Conservation (phyloP, 768 basidiomycete genomes). For the Russula emetica region DNA sequence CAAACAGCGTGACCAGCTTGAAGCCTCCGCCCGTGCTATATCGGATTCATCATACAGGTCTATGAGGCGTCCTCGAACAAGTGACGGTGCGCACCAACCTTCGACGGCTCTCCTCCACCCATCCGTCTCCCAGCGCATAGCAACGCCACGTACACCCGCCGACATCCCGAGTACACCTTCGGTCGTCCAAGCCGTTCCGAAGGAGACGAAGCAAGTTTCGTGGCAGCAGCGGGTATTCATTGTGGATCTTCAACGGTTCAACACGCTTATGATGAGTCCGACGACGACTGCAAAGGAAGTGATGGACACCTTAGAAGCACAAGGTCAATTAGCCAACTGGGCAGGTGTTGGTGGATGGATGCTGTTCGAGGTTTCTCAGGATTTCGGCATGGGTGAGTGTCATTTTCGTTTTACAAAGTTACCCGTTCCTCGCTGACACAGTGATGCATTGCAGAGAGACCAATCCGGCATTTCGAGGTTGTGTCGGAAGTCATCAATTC, state of each 20-base stretch:
- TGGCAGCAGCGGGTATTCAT: conserved; percentile 74
- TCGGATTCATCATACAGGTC: conserved; percentile 5
- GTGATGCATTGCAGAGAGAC: conserved; percentile 59
- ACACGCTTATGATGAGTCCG: conserved; percentile 65
- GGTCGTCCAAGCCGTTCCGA: conserved; percentile 2
- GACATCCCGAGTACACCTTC: conserved; percentile 25
- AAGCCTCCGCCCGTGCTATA: conserved; percentile 24
- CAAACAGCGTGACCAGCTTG: conserved; percentile 36
- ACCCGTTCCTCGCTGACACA: not conserved
- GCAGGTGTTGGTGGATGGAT: conserved; percentile 72
- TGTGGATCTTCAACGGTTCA: conserved; percentile 69
- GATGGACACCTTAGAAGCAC: conserved; percentile 55
- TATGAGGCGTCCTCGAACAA: conserved; percentile 28
- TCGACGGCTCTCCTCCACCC: conserved; percentile 20
- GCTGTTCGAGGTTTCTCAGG: conserved; percentile 84
- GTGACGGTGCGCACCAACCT: conserved; percentile 31
- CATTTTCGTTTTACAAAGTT: not conserved
- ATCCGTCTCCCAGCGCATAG: conserved; percentile 33
- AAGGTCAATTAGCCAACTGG: conserved; percentile 62
- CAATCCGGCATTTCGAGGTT: conserved; percentile 83
- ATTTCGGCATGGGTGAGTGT: conserved; percentile 84
- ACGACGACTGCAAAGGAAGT: conserved; percentile 71
- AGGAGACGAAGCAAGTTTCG: conserved; percentile 28
- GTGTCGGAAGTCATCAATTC: conserved; percentile 72
- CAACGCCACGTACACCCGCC: conserved; percentile 39